Evolutionary conservation across 176 grass and related monocot species (phyloP).

Genomic region (Avena sativa): DNA sequence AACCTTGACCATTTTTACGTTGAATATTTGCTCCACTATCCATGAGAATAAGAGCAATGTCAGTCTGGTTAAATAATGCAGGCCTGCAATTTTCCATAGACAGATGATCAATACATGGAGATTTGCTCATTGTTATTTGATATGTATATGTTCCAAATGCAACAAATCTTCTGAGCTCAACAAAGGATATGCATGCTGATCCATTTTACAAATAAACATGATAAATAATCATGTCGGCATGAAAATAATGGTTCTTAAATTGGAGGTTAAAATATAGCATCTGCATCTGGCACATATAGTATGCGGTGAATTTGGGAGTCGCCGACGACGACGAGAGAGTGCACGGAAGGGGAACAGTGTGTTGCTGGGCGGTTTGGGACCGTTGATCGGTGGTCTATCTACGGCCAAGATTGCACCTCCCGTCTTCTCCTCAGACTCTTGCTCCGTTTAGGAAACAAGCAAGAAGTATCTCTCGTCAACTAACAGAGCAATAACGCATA

Average conservation of each 20-base stretch:
- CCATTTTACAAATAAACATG: no score
- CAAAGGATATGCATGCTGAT: no score
- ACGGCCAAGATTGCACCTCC: constrained; percentile 23
- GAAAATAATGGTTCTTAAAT: no score
- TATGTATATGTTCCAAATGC: not conserved
- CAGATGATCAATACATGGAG: not conserved
- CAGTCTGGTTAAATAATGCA: constrained; percentile 98
- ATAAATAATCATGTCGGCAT: no score
- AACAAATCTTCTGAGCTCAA: no score
- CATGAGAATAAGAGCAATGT: constrained; percentile 92
- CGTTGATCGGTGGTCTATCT: not conserved
- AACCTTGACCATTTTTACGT: constrained; percentile 97
- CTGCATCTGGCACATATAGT: no score
- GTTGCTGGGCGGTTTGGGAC: not conserved
- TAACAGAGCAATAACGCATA: not conserved
- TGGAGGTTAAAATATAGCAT: no score
- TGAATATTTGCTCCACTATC: constrained; percentile 83
- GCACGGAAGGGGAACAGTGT: not conserved
- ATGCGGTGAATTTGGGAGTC: constrained; percentile 3
- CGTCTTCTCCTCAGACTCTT: not conserved
- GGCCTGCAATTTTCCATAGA: constrained; percentile 62
- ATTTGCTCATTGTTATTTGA: not conserved
- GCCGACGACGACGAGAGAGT: not conserved
- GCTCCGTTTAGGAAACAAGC: not conserved
- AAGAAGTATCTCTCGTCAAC: not conserved